A percentile compares a stretch with the other conserved stretches of the same genome.
Conservation (phyloP, 2,329 filamentous ascomycete genomes). For the Colletotrichum coccodes region DNA sequence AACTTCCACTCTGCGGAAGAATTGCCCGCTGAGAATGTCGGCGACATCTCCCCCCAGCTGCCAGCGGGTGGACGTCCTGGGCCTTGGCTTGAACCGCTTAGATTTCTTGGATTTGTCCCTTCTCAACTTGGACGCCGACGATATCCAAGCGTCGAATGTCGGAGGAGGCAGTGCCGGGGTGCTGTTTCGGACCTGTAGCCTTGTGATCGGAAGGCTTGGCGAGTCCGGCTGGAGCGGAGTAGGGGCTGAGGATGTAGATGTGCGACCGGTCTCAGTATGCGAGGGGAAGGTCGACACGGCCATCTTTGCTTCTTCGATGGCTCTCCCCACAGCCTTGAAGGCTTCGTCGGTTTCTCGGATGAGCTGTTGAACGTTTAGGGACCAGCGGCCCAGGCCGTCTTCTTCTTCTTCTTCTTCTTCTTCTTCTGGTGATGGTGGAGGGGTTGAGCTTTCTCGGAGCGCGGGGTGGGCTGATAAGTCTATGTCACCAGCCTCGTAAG, state of each 20-base stretch:
- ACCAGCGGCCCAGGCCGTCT: constrained; percentile 37
- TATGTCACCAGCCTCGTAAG: constrained; percentile 12
- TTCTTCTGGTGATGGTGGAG: constrained; percentile 12
- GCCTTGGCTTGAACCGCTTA: constrained; percentile 30
- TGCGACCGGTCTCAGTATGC: not conserved
- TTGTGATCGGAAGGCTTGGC: constrained; percentile 26
- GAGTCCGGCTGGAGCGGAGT: constrained; percentile 30
- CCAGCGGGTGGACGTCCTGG: constrained; percentile 57
- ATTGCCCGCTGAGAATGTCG: constrained; percentile 64
- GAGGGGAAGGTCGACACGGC: constrained; percentile 35
- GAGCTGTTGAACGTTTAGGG: constrained; percentile 54
- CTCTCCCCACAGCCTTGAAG: constrained; percentile 56
- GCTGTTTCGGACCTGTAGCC: constrained; percentile 35
- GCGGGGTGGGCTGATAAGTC: constrained; percentile 15
- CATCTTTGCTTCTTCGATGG: constrained; percentile 50
- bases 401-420: constrained; percentile 9
- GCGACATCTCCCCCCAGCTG: constrained; percentile 65
- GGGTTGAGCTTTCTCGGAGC: constrained; percentile 6
- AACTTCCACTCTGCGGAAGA: constrained; percentile 65
- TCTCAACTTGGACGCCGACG: constrained; percentile 48
- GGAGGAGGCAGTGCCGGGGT: constrained; percentile 37
- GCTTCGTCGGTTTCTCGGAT: constrained; percentile 61
- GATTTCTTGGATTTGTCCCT: constrained; percentile 53
- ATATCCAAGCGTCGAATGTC: constrained; percentile 41
- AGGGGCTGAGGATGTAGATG: constrained; percentile 19